Evolutionary conservation across 805 yeast genomes (phyloP), one percentile per base, ranked within the genome.

Genomic region (Saturnispora sanitii): DNA sequence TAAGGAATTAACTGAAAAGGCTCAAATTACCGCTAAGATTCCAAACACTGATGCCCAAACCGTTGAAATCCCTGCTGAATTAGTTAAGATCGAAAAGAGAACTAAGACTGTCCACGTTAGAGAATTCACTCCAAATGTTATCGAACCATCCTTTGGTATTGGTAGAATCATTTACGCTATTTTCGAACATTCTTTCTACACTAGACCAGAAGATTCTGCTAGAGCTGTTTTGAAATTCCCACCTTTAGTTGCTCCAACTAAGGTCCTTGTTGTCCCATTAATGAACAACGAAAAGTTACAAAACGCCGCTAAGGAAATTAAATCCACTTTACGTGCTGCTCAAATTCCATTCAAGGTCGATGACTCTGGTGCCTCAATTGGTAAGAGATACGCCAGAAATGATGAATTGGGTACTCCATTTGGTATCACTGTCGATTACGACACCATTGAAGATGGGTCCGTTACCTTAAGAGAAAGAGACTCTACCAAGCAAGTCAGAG

Each of bases 341-440:
- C 90, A 87, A 62, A 79, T 92, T 53, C 90, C 96, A 51, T 85
- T 88, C 73, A 90, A 88, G 73, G 80, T 90, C 45, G 98, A 92
- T 62, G 97, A 90, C 63, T 86, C 96, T 8, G 83, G 94, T 51
- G 96, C 95, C 17, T 84, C 97, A 25, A 92, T 90, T 55, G 98
- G 98, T 68, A 85, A 88, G 70, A 82, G 98, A 68, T 90, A 90
- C 57, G 87, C 98, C 49, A 84, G 98, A 70, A 90, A 90, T 64
- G 98, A 90, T 65, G 98, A 90, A 70, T 74, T 90, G 58, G 98
- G 98, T 65, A 92, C 97, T 41, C 98, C 98, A 53, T 92, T 92
- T 61, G 98, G 98, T 62, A 77, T 90, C 65, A 90, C 98, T 49
- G 82, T 90, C 54, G 98, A 90, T 65, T 90, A 92, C 63, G 96